Percentiles rank a stretch among this genome's conserved stretches.
Evolutionary conservation across 345 rosid genomes (phyloP).

Genomic region (Arabis alpina): DNA sequence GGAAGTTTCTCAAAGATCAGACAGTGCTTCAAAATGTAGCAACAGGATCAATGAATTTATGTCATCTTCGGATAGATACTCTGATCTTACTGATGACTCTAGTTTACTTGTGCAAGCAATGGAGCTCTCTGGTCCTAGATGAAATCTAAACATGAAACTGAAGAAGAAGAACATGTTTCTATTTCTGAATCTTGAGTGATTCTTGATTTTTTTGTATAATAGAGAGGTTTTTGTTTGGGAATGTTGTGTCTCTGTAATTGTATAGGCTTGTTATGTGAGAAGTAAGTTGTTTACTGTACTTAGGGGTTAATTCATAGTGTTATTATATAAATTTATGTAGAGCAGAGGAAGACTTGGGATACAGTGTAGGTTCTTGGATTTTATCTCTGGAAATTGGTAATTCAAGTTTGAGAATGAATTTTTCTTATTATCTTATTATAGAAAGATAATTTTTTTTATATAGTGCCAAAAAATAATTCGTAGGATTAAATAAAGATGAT

Average conservation of each 20-base stretch:
- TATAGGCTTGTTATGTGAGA: slow-evolving; percentile 37
- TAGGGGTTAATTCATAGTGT: neutral
- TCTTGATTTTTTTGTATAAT: slow-evolving; percentile 27
- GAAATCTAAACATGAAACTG: slow-evolving; percentile 35
- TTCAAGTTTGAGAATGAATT: slow-evolving; percentile 9
- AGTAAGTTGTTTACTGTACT: slow-evolving; percentile 21
- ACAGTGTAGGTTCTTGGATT: slow-evolving; percentile 3
- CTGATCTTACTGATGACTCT: slow-evolving; percentile 97
- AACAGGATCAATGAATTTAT: slow-evolving; percentile 66
- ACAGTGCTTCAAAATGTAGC: slow-evolving; percentile 52
- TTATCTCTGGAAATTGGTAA: slow-evolving; percentile 7
- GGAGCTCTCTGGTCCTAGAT: slow-evolving; percentile 99
- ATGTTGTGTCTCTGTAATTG: slow-evolving; percentile 29
- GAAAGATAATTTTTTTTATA: too few relatives aligned
- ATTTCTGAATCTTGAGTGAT: slow-evolving; percentile 12
- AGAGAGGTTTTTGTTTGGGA: slow-evolving; percentile 10
- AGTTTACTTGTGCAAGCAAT: slow-evolving; percentile 90
- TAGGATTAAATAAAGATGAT: too few relatives aligned
- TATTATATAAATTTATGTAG: neutral
- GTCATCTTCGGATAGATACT: slow-evolving; percentile 87
- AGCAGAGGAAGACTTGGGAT: neutral
- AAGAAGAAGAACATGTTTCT: slow-evolving; percentile 1
- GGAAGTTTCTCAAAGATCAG: slow-evolving; percentile 95
- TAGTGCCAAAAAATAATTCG: too few relatives aligned
- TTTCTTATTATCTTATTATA: too few relatives aligned